phyloP scores from a whole-genome alignment of 306 rosid genomes.

The Cicer bijugum region DNA sequence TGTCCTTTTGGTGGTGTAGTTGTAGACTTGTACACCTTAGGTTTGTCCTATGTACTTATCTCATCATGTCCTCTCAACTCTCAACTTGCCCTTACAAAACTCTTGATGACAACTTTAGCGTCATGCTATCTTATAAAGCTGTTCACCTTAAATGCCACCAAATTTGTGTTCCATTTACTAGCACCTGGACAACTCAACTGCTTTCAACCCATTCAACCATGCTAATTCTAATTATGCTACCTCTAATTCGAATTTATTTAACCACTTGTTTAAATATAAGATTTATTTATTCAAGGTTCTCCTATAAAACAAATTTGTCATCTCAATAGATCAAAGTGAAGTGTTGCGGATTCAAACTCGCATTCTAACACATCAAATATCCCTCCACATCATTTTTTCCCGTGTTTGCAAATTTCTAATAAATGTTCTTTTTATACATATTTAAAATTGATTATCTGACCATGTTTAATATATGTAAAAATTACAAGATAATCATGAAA shows the following conservation, averaged over 20 bases:
- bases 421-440: too few species aligned
- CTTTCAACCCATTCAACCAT: neutral
- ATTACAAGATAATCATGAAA: too few species aligned
- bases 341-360: too few species aligned
- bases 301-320: neutral
- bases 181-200: conserved; percentile 15
- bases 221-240: too few species aligned
- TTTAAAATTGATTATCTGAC: too few species aligned
- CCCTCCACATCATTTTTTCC: too few species aligned
- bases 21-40: neutral
- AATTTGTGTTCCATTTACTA: neutral
- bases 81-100: neutral
- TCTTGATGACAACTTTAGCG: neutral
- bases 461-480: too few species aligned
- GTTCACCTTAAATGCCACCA: conserved; percentile 2
- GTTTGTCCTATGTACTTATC: neutral
- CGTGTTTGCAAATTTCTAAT: too few species aligned
- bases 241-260: neutral
- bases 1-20: conserved; percentile 8
- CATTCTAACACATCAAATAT: too few species aligned
- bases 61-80: neutral
- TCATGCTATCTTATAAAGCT: neutral
- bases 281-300: neutral
- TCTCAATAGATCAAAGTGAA: neutral
- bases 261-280: neutral